Conservation (phyloP, 331 rosid genomes). For the Arachis monticola region DNA sequence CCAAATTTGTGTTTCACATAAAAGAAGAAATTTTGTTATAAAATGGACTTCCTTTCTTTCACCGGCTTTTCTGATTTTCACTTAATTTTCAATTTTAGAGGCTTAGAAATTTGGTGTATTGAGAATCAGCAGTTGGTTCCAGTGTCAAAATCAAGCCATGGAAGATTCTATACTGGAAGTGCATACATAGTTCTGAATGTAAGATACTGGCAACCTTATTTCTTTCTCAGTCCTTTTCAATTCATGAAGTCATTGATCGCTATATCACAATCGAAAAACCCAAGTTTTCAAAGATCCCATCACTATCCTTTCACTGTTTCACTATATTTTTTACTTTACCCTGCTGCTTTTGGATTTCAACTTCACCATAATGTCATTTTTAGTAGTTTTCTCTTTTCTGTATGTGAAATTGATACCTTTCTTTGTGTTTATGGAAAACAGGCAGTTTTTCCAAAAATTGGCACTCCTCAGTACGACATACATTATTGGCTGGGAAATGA, state of each 20-base stretch:
- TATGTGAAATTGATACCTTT: slow-evolving; percentile 31
- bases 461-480: slow-evolving; percentile 75
- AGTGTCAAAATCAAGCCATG: slow-evolving; percentile 65
- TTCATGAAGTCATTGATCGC: not conserved
- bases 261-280: slow-evolving; percentile 14
- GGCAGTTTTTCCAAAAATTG: slow-evolving; percentile 69
- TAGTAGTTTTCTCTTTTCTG: slow-evolving; percentile 22
- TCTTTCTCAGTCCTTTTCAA: slow-evolving; percentile 34
- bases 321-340: slow-evolving; percentile 26
- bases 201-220: slow-evolving; percentile 51
- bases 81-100: slow-evolving; percentile 65
- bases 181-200: slow-evolving; percentile 86
- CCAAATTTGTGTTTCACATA: slow-evolving; percentile 22
- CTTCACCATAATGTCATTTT: slow-evolving; percentile 30
- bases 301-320: slow-evolving; percentile 11
- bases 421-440: slow-evolving; percentile 54
- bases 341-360: slow-evolving; percentile 13
- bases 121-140: slow-evolving; percentile 72
- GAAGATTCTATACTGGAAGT: slow-evolving; percentile 84
- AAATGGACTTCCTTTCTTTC: slow-evolving; percentile 27
- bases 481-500: slow-evolving; percentile 92
- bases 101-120: slow-evolving; percentile 91
- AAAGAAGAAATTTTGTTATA: slow-evolving; percentile 3
- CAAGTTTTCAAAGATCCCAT: slow-evolving; percentile 19
- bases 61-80: slow-evolving; percentile 44